A percentile compares a stretch with the other conserved stretches of the same genome.
phyloP scores from a whole-genome alignment of 805 yeast species.

The Grigorovia humatica region DNA sequence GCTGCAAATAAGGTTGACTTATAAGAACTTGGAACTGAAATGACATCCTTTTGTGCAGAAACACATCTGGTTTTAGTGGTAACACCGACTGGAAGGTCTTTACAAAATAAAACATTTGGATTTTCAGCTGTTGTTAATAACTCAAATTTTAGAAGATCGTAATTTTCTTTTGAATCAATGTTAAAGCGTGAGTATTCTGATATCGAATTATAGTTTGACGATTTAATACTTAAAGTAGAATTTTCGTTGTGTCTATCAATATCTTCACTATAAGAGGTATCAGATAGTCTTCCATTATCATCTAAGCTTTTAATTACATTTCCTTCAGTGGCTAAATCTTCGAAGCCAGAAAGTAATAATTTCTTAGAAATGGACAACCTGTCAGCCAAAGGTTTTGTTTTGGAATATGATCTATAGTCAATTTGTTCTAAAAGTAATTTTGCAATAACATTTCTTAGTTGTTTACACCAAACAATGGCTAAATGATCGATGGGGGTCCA shows the following conservation, averaged over 20 bases:
- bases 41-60: slow-evolving; percentile 32
- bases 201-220: not conserved
- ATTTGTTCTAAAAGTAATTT: slow-evolving; percentile 48
- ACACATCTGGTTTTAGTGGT: slow-evolving; percentile 31
- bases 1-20: slow-evolving; percentile 27
- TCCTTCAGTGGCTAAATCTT: slow-evolving; percentile 26
- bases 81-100: not conserved
- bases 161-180: slow-evolving; percentile 1
- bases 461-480: slow-evolving; percentile 95
- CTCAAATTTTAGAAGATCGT: slow-evolving; percentile 5
- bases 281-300: not conserved
- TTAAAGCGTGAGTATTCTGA: not conserved
- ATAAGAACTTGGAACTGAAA: slow-evolving; percentile 43
- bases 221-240: slow-evolving; percentile 1
- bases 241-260: not conserved
- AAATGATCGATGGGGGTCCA: slow-evolving; percentile 94
- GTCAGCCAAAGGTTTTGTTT: slow-evolving; percentile 41
- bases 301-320: not conserved
- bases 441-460: slow-evolving; percentile 57
- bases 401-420: slow-evolving; percentile 36
- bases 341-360: slow-evolving; percentile 46
- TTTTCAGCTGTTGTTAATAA: slow-evolving; percentile 11
- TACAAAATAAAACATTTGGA: slow-evolving; percentile 11
- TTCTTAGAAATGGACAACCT: slow-evolving; percentile 51
- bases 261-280: slow-evolving; percentile 2